Evolutionary conservation across 1,284 basidiomycete genomes (phyloP), one percentile per base, ranked within the genome.

Genomic region (Sporisorium iseilematis-ciliati): DNA sequence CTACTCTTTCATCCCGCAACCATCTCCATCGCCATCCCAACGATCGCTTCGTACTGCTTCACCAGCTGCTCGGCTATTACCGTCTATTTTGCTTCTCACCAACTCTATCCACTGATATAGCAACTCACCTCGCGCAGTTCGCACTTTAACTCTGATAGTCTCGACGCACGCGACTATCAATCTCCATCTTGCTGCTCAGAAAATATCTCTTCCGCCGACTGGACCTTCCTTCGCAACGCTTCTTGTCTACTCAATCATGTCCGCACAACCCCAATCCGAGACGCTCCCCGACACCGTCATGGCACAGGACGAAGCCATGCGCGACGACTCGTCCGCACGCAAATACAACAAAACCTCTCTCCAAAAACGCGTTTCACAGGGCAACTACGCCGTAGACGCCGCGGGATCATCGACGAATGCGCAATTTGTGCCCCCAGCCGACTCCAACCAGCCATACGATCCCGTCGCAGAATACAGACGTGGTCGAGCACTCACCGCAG

Each of bases 401-500:
- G 38, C 54, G 8, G 33, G 38, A 33, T 55, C 65, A 2, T 59
- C 65, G 21, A 60, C 60, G 0, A 40, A 49, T 25, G 33, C 62
- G 2, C 53, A 40, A 1, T 71, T 71, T n/a, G 38, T 46, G 10
- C 62, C 62, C n/a, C 40, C 49, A 5, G 25, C 16, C 29, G 70
- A 73, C 31, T 21, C 58, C 11, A 55, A 51, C 5, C 57, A 63
- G 26, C 65, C 71, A 1, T 75, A 75, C 40, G 72, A 76, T 20
- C 58, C 74, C 6, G 65, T 65, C n/a, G 64, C 74, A 33, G 74
- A 76, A 31, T 72, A 72, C 43, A 55, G 69, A 16, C 74, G 72
- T 16, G 76, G 63, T 12, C 67, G 74, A 38, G 74, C 72, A 4
- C 66, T 84, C n/a, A 84, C 82, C 6, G 82, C 80, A 1, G 74